Conservation (phyloP, 2,329 filamentous ascomycete genomes). For the Sporothrix schenckii region DNA sequence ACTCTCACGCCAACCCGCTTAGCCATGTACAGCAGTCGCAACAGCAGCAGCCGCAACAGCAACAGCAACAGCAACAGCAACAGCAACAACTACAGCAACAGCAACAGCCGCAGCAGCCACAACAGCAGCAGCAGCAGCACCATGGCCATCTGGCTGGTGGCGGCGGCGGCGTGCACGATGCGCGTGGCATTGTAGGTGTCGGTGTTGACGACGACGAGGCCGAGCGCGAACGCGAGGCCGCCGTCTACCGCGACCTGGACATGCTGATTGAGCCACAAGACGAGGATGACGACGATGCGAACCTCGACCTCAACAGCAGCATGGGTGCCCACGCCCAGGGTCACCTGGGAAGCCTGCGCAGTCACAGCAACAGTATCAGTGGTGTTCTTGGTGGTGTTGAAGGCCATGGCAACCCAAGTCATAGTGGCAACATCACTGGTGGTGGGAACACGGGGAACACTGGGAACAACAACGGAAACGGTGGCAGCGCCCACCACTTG, state of each 20-base stretch:
- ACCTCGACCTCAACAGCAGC: constrained; percentile 35
- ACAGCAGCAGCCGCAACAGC: constrained; percentile 24
- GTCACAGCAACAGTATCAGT: constrained; percentile 11
- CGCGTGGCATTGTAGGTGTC: constrained; percentile 34
- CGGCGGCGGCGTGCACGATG: constrained; percentile 27
- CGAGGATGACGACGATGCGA: constrained; percentile 48
- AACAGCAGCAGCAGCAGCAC: constrained; percentile 17
- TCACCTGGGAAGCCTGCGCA: background rate
- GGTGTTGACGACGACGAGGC: constrained; percentile 40
- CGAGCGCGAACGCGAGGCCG: constrained; percentile 48
- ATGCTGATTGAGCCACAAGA: constrained; percentile 56
- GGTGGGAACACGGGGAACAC: background rate
- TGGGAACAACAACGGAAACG: background rate
- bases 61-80: background rate
- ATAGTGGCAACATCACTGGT: no score
- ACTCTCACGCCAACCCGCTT: constrained; percentile 15
- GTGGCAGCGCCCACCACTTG: constrained; percentile 14
- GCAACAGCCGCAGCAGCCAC: constrained; percentile 4
- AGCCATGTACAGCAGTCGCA: constrained; percentile 23
- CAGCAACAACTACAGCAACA: constrained; percentile 1
- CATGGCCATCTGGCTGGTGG: constrained; percentile 7
- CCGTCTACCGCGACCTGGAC: constrained; percentile 54
- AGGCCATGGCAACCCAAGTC: background rate
- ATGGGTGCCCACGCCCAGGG: background rate
- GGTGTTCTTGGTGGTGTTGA: background rate